Conservation (phyloP, 805 yeast genomes). For the Metschnikowia borealis region DNA sequence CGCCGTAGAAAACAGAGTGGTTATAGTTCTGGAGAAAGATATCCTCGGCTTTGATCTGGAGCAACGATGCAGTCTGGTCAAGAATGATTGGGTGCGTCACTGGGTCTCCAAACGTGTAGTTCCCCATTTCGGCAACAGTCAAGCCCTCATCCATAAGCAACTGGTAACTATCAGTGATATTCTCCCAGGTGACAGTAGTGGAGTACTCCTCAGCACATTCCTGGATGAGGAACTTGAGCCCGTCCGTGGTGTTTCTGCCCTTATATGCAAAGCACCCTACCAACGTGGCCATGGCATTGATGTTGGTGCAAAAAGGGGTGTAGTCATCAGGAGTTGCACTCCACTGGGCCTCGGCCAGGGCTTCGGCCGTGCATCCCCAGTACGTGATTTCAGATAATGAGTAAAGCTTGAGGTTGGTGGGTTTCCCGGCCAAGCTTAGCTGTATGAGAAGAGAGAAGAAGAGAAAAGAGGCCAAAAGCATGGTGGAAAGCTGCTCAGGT, state of each 20-base stretch:
- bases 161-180: slow-evolving; percentile 11
- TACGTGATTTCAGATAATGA: slow-evolving; percentile 9
- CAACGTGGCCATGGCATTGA: slow-evolving; percentile 14
- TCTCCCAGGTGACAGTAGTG: slow-evolving; percentile 7
- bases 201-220: slow-evolving; percentile 6
- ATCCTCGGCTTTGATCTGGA: slow-evolving; percentile 21
- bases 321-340: slow-evolving; percentile 6
- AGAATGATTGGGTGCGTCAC: slow-evolving; percentile 18
- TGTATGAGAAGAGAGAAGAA: slow-evolving; percentile 2
- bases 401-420: slow-evolving; percentile 8
- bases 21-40: slow-evolving; percentile 37
- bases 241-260: slow-evolving; percentile 6
- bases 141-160: slow-evolving; percentile 5
- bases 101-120: slow-evolving; percentile 20
- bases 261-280: slow-evolving; percentile 10
- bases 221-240: slow-evolving; percentile 5
- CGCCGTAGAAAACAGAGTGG: slow-evolving; percentile 32
- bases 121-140: slow-evolving; percentile 8
- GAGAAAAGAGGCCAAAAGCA: neutral
- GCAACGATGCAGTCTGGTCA: slow-evolving; percentile 9
- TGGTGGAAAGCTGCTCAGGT: neutral
- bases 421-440: slow-evolving; percentile 9
- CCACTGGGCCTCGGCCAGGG: slow-evolving; percentile 6
- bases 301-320: slow-evolving; percentile 10
- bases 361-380: slow-evolving; percentile 10